phyloP scores from a whole-genome alignment of 2,329 filamentous ascomycete species.

The Trichophyton rubrum region DNA sequence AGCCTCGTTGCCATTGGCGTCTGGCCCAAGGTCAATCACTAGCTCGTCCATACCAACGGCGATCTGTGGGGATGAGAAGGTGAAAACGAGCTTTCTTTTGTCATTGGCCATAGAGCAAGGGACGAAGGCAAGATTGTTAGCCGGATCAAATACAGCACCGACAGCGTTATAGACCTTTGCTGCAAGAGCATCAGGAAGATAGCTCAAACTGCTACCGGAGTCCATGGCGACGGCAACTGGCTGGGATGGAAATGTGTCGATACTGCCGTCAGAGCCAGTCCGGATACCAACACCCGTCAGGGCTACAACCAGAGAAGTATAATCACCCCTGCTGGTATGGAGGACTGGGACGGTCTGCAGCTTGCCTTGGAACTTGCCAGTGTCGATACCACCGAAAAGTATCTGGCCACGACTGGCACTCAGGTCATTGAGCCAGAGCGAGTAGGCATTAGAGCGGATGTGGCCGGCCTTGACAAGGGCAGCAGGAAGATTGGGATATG shows the following conservation, averaged over 20 bases:
- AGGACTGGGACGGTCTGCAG: slow-evolving; percentile 58
- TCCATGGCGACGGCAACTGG: slow-evolving; percentile 56
- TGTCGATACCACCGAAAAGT: slow-evolving; percentile 64
- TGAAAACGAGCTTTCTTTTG: slow-evolving; percentile 40
- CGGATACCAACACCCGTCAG: slow-evolving; percentile 45
- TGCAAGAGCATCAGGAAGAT: slow-evolving; percentile 45
- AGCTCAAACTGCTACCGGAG: slow-evolving; percentile 55
- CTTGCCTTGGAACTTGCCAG: slow-evolving; percentile 48
- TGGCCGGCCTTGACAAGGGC: slow-evolving; percentile 48
- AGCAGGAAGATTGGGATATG: slow-evolving; percentile 59
- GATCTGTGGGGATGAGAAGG: slow-evolving; percentile 42
- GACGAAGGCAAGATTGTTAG: slow-evolving; percentile 40
- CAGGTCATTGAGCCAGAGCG: slow-evolving; percentile 63
- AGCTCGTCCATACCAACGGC: slow-evolving; percentile 45
- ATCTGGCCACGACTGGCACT: slow-evolving; percentile 53
- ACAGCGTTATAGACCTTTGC: slow-evolving; percentile 46
- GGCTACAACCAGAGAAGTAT: slow-evolving; percentile 55
- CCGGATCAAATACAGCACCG: slow-evolving; percentile 45
- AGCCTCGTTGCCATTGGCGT: slow-evolving; percentile 35
- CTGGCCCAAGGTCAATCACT: slow-evolving; percentile 45
- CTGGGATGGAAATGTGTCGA: slow-evolving; percentile 7
- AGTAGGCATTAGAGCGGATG: slow-evolving; percentile 58
- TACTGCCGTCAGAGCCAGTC: slow-evolving; percentile 14
- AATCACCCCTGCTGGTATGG: slow-evolving; percentile 35
- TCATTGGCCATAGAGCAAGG: slow-evolving; percentile 39